Conservation (phyloP, 441 rosid species). For the Erysimum pusillum region DNA sequence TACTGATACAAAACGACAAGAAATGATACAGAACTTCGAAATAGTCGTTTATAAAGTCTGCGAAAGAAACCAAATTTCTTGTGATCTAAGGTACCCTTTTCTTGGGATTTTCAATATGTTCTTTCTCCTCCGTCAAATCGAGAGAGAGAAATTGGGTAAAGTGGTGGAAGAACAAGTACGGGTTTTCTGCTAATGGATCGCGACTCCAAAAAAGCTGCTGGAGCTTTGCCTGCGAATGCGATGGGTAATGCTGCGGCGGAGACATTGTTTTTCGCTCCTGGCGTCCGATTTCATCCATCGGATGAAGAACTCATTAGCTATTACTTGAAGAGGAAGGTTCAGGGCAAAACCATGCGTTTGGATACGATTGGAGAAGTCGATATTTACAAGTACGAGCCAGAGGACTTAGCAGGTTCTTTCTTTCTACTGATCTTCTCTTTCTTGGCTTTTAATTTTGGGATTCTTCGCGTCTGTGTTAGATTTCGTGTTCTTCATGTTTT, state of each 20-base stretch:
- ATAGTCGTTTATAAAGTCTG: background rate
- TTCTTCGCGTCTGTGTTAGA: background rate
- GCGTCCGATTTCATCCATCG: constrained; percentile 82
- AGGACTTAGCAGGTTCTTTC: constrained; percentile 66
- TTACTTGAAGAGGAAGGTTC: constrained; percentile 81
- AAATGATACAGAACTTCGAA: background rate
- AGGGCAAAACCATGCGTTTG: constrained; percentile 49
- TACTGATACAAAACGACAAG: background rate
- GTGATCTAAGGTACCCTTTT: constrained; percentile 13
- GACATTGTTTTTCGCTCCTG: constrained; percentile 68
- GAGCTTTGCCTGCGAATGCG: background rate
- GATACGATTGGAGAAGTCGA: constrained; percentile 74
- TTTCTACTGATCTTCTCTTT: constrained; percentile 7
- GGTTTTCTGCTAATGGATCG: constrained; percentile 1
- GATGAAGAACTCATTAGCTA: constrained; percentile 82
- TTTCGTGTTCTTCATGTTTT: background rate
- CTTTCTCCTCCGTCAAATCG: background rate
- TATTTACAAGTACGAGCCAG: constrained; percentile 81
- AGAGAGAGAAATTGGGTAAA: background rate
- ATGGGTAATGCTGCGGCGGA: constrained; percentile 11
- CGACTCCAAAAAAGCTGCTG: constrained; percentile 15
- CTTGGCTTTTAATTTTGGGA: constrained; percentile 2
- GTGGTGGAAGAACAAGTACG: background rate
- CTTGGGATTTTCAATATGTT: background rate
- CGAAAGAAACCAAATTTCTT: constrained; percentile 1